Conservation (phyloP, 2,329 filamentous ascomycete species). For the Fusarium solani-melongenae region DNA sequence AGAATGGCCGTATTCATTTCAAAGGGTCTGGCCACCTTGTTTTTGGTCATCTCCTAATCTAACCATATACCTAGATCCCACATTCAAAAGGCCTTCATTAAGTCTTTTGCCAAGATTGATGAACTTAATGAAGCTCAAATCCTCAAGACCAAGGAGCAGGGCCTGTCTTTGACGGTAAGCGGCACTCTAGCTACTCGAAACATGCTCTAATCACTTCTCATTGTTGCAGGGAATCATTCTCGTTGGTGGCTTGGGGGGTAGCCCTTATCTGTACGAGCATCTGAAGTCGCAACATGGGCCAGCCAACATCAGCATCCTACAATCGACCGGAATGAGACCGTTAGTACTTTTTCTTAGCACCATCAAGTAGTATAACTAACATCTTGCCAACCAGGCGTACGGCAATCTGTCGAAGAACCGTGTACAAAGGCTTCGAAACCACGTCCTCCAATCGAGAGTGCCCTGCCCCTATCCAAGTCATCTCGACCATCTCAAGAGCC, state of each 20-base stretch:
- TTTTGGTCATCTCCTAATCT: not conserved
- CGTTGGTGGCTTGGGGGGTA: not conserved
- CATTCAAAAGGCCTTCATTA: not conserved
- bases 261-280: not conserved
- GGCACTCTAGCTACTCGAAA: not conserved
- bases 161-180: not conserved
- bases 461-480: not conserved
- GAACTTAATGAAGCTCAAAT: not conserved
- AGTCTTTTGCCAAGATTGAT: not conserved
- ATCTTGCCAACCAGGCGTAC: not conserved
- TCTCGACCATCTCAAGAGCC: not conserved
- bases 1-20: not conserved
- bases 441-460: not conserved
- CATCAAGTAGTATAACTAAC: not conserved
- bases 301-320: not conserved
- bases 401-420: not conserved
- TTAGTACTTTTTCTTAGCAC: not conserved
- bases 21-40: not conserved
- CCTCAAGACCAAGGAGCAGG: not conserved
- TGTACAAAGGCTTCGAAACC: not conserved
- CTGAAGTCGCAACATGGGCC: not conserved
- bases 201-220: not conserved
- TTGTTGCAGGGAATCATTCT: not conserved
- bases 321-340: not conserved
- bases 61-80: not conserved